phyloP scores from a whole-genome alignment of 805 yeast species.

The Candida suzukii region DNA sequence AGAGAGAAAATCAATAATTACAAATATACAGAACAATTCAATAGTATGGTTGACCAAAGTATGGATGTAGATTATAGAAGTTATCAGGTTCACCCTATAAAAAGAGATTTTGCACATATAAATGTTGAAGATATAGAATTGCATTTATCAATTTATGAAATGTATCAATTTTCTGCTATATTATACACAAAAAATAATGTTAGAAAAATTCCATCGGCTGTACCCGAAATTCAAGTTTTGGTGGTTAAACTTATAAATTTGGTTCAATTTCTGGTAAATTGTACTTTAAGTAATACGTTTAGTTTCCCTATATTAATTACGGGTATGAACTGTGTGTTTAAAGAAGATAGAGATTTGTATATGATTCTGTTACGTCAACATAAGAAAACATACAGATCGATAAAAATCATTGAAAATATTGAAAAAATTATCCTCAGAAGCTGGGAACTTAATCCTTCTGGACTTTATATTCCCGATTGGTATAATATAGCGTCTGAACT shows the following conservation, averaged over 20 bases:
- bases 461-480: background rate
- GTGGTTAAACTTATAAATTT: slow-evolving; percentile 1
- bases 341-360: slow-evolving; percentile 6
- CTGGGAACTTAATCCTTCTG: background rate
- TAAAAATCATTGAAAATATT: background rate
- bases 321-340: slow-evolving; percentile 16
- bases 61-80: background rate
- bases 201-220: slow-evolving; percentile 3
- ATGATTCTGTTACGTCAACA: background rate
- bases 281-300: slow-evolving; percentile 6
- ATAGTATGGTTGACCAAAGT: background rate
- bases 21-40: slow-evolving; percentile 2
- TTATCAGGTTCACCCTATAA: slow-evolving; percentile 1
- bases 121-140: slow-evolving; percentile 10
- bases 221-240: slow-evolving; percentile 5
- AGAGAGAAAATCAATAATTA: slow-evolving; percentile 1
- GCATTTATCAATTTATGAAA: slow-evolving; percentile 23
- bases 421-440: background rate
- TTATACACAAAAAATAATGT: slow-evolving; percentile 4
- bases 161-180: slow-evolving; percentile 14
- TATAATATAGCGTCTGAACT: background rate
- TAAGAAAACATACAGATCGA: background rate
- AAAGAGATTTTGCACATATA: background rate
- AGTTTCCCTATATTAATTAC: slow-evolving; percentile 24
- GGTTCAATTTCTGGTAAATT: background rate